Percentiles rank a stretch among this genome's conserved stretches.
Conservation (phyloP, 2,329 filamentous ascomycete species). For the Paracamarosporium sp. region DNA sequence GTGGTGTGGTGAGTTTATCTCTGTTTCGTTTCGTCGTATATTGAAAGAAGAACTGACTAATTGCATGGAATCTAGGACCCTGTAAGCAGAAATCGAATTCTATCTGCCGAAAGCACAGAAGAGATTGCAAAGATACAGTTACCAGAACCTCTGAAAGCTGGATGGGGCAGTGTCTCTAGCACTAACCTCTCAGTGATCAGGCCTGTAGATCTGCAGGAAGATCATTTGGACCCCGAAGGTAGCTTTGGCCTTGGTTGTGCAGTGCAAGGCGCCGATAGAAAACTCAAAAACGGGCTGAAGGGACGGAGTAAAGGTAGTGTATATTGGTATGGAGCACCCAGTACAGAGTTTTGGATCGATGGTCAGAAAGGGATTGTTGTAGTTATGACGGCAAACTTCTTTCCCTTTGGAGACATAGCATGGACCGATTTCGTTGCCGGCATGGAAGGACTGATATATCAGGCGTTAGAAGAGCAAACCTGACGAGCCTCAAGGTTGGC, state of each 20-base stretch:
- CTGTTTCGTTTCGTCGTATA: too few species aligned
- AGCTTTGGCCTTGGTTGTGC: constrained; percentile 51
- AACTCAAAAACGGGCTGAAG: constrained; percentile 23
- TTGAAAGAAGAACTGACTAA: background rate
- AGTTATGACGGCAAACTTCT: constrained; percentile 24
- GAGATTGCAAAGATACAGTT: constrained; percentile 16
- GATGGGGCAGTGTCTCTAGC: constrained; percentile 31
- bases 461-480: background rate
- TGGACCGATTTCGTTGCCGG: constrained; percentile 28
- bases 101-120: background rate
- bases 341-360: constrained; percentile 32
- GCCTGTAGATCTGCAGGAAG: constrained; percentile 51
- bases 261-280: constrained; percentile 54
- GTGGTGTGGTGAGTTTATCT: background rate
- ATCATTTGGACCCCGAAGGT: constrained; percentile 54
- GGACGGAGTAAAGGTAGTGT: constrained; percentile 25
- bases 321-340: constrained; percentile 35
- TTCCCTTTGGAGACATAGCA: constrained; percentile 26
- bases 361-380: constrained; percentile 23
- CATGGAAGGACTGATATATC: constrained; percentile 24
- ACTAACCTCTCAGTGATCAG: constrained; percentile 51
- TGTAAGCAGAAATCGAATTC: background rate
- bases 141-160: constrained; percentile 12
- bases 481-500: too few species aligned
- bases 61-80: constrained; percentile 1